phyloP scores from a whole-genome alignment of 1,284 basidiomycete species.

The Rugosomyces carneus region DNA sequence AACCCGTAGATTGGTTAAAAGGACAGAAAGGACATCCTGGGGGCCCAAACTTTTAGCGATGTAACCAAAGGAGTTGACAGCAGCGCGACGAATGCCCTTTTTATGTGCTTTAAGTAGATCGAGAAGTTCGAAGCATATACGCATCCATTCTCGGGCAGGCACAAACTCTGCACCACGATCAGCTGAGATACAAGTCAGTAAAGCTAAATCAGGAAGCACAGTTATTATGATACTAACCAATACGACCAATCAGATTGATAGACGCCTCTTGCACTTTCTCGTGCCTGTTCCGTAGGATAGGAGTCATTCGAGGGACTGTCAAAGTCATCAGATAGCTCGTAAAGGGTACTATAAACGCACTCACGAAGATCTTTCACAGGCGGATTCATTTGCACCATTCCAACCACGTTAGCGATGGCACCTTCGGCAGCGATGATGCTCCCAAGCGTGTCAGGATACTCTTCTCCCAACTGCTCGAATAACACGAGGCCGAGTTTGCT shows the following conservation, averaged over 20 bases:
- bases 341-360: constrained; percentile 25
- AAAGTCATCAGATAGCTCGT: constrained; percentile 10
- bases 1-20: constrained; percentile 94
- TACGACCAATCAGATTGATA: constrained; percentile 98
- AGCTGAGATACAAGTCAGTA: constrained; percentile 38
- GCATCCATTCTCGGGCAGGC: constrained; percentile 99
- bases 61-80: constrained; percentile 99
- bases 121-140: constrained; percentile 98
- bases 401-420: constrained; percentile 98
- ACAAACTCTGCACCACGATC: constrained; percentile 99
- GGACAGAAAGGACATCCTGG: constrained; percentile 94
- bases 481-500: constrained; percentile 96
- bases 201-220: not conserved
- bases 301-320: constrained; percentile 96
- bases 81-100: constrained; percentile 96
- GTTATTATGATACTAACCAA: constrained; percentile 47
- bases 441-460: constrained; percentile 97
- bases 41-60: constrained; percentile 99
- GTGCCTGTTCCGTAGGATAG: constrained; percentile 96
- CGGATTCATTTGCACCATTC: constrained; percentile 99
- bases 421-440: constrained; percentile 98
- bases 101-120: constrained; percentile 99
- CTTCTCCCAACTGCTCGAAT: constrained; percentile 98
- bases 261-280: constrained; percentile 99
- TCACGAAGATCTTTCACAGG: constrained; percentile 96